These are phyloP conservation scores for Aaosphaeria arxii DNA, from an alignment of 2,329 filamentous ascomycete species.

Conservation along the genomic window DNA sequence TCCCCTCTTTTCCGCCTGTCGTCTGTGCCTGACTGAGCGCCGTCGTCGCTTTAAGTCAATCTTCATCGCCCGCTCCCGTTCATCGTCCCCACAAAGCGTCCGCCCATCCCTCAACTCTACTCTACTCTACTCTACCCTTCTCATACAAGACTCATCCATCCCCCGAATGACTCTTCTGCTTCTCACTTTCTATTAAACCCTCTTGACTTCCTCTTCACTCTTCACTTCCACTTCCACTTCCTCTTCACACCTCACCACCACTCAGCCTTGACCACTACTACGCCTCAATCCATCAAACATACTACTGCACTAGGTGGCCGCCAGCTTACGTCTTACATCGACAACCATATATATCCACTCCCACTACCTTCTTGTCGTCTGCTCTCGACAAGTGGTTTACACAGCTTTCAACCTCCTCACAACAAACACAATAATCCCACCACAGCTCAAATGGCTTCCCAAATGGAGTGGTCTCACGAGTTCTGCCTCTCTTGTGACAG, in stretches of 20 bases:
- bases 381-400: too few relatives aligned
- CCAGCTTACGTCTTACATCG: too few relatives aligned
- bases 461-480: conserved; percentile 75
- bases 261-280: conserved; percentile 3
- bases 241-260: conserved; percentile 1
- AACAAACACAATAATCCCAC: neutral
- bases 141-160: neutral
- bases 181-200: neutral
- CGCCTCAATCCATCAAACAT: neutral
- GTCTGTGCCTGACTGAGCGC: conserved; percentile 19
- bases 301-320: conserved; percentile 1
- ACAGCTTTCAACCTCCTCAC: neutral
- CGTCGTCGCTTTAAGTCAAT: conserved; percentile 18
- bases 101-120: conserved; percentile 15
- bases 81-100: conserved; percentile 14
- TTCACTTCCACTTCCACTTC: conserved; percentile 3
- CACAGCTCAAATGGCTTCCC: conserved; percentile 30
- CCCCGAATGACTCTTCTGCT: conserved; percentile 10
- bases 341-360: too few relatives aligned
- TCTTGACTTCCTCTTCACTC: conserved; percentile 2
- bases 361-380: too few relatives aligned
- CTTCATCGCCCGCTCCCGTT: conserved; percentile 20
- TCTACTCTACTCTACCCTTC: conserved; percentile 1
- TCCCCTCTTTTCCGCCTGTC: neutral
- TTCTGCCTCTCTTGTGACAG: conserved; percentile 94